phyloP scores from a whole-genome alignment of 2,329 filamentous ascomycete species.

The Colletotrichum lindemuthianum region DNA sequence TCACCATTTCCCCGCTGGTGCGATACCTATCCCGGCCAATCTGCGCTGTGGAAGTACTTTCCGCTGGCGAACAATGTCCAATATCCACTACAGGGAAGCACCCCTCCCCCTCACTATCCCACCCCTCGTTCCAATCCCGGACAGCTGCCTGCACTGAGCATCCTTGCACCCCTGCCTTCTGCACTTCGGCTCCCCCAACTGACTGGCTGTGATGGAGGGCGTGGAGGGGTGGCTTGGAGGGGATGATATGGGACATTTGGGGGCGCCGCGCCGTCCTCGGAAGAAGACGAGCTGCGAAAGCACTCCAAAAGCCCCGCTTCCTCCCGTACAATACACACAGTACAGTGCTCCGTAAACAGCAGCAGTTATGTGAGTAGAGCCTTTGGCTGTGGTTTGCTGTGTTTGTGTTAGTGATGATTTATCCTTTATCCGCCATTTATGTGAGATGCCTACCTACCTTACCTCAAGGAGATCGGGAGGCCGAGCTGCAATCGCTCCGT shows the following conservation, averaged over 20 bases:
- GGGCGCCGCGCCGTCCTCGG: constrained; percentile 28
- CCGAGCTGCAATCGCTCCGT: no score
- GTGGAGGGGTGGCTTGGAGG: constrained; percentile 32
- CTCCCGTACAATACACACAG: background rate
- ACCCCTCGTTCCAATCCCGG: constrained; percentile 14
- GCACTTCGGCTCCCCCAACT: constrained; percentile 23
- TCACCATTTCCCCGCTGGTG: background rate
- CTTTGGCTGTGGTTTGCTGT: background rate
- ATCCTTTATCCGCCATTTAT: no score
- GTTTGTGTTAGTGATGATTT: background rate
- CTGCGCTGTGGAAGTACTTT: background rate
- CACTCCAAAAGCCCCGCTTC: constrained; percentile 25
- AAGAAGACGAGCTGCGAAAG: constrained; percentile 11
- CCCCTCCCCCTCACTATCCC: constrained; percentile 12
- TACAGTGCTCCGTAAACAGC: background rate
- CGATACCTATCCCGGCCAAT: constrained; percentile 1
- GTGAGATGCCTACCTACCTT: no score
- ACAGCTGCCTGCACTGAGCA: constrained; percentile 10
- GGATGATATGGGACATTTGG: background rate
- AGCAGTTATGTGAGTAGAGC: constrained; percentile 8
- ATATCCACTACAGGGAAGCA: background rate
- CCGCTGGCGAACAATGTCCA: no score
- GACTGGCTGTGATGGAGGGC: constrained; percentile 21
- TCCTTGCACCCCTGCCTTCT: constrained; percentile 17
- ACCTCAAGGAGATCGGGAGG: no score